Evolutionary conservation across 495 filamentous ascomycete species (phyloP).

Genomic region (Aspergillus coremiiformis): DNA sequence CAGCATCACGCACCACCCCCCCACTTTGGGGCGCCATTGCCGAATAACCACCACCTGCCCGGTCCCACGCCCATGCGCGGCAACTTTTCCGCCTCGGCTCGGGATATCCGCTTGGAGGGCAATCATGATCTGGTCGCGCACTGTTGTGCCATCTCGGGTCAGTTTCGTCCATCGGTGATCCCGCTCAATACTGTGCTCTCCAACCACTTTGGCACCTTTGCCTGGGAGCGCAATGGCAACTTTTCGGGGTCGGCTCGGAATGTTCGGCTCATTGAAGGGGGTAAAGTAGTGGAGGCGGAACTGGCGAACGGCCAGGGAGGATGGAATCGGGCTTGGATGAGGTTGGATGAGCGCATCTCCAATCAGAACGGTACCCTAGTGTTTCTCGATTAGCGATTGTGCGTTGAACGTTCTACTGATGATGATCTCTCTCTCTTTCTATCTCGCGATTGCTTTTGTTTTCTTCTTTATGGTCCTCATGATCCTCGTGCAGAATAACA

Average conservation of each 20-base stretch:
- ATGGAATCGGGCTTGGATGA: slow-evolving; percentile 26
- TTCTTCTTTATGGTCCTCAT: background rate
- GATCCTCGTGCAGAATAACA: no score
- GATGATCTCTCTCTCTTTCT: background rate
- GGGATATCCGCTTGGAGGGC: slow-evolving; percentile 8
- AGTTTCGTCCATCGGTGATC: slow-evolving; percentile 3
- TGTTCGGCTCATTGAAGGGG: slow-evolving; percentile 30
- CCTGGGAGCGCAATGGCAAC: slow-evolving; percentile 23
- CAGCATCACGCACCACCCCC: background rate
- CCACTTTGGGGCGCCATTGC: no score
- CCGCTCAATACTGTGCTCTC: slow-evolving; percentile 13
- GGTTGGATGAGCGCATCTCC: slow-evolving; percentile 36
- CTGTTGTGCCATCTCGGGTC: slow-evolving; percentile 10
- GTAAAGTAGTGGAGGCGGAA: slow-evolving; percentile 34
- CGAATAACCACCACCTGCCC: background rate
- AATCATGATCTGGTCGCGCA: slow-evolving; percentile 9
- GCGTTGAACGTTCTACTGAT: no score
- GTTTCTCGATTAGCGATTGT: slow-evolving; percentile 18
- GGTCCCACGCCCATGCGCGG: background rate
- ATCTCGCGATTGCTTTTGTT: background rate
- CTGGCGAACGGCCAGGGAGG: slow-evolving; percentile 22
- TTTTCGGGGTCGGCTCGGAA: slow-evolving; percentile 32
- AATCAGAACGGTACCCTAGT: slow-evolving; percentile 33
- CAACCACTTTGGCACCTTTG: slow-evolving; percentile 13
- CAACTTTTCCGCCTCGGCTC: slow-evolving; percentile 14